Percentiles rank a stretch among this genome's conserved stretches.
Conservation (phyloP, 2,329 filamentous ascomycete species). For the Aschersonia sp. region DNA sequence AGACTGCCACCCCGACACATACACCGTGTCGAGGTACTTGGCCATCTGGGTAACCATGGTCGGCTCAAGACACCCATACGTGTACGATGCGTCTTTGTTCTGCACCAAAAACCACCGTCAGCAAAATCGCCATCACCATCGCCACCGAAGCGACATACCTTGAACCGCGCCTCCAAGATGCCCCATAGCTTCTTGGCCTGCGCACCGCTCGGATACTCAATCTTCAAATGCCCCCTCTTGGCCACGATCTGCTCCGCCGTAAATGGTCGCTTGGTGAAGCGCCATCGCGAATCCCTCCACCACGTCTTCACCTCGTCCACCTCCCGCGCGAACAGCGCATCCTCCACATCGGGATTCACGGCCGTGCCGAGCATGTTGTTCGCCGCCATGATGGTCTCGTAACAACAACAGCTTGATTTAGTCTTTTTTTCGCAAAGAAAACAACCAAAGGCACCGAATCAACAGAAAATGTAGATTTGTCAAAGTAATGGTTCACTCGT, state of each 20-base stretch:
- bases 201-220: conserved; percentile 80
- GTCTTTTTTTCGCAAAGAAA: neutral
- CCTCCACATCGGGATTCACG: conserved; percentile 41
- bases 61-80: conserved; percentile 92
- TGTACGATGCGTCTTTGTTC: conserved; percentile 79
- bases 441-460: too few relatives aligned
- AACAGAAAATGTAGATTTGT: too few relatives aligned
- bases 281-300: conserved; percentile 90
- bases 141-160: conserved; percentile 23
- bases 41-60: conserved; percentile 99
- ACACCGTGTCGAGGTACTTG: conserved; percentile 95
- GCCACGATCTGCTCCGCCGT: conserved; percentile 94
- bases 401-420: neutral
- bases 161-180: conserved; percentile 74
- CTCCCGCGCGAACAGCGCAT: conserved; percentile 63
- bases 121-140: neutral
- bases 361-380: conserved; percentile 48
- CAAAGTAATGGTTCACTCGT: too few relatives aligned
- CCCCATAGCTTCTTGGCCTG: conserved; percentile 92
- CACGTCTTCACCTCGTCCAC: conserved; percentile 82
- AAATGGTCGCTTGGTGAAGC: conserved; percentile 81
- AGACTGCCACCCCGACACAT: conserved; percentile 97
- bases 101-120: conserved; percentile 17
- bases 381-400: conserved; percentile 32
- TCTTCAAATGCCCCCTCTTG: conserved; percentile 82